Base-by-base conservation (phyloP, 2,329 filamentous ascomycete genomes). In the Esteya vermicola region DNA sequence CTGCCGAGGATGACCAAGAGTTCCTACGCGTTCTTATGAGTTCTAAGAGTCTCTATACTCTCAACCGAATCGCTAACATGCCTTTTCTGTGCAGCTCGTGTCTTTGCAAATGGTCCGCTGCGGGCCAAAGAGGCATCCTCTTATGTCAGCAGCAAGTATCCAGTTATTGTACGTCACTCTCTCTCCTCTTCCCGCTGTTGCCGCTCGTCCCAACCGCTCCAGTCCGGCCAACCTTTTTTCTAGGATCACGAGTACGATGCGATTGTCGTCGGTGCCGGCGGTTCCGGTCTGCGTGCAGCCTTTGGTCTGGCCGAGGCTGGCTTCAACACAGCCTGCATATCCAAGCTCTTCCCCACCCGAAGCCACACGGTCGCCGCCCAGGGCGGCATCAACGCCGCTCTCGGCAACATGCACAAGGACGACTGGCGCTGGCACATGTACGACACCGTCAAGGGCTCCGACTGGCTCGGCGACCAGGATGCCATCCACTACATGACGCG, bases 391-490 rank as follows among this genome's bases (percentile, higher is more conserved):
- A 91, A 91, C 60, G 84, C 84, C 42, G 84, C 84, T 38, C 71
- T 91, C 42, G 84, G 84, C 57, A 94, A 93, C 68, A 95, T 95
- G 88, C 86, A 94, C 72, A 77, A 89, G 69, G 88, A 95, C 56
- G 86, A 95, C 67, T 95, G 88, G 88, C 79, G 86, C 70, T 95
- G 88, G 88, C 88, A 95, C 67, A 95, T 95, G 88, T 95, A 95
- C 70, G 88, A 95, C 62, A 95, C 88, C 33, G 88, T 95, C 59
- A 95, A 95, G 72, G 88, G 88, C 50, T 93, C 85, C 50, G 88
- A 95, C 70, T 95, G 88, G 88, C 76, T 95, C 38, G 88, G 88
- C 62, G 88, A 95, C 63, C 88, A 95, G 65, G 88, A 95, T 59
- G 88, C 88, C 49, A 95, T 95, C 57, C 88, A 95, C 67, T 95